Evolutionary conservation across 2,329 filamentous ascomycete genomes (phyloP).

Genomic region (Cytospora chrysosperma): DNA sequence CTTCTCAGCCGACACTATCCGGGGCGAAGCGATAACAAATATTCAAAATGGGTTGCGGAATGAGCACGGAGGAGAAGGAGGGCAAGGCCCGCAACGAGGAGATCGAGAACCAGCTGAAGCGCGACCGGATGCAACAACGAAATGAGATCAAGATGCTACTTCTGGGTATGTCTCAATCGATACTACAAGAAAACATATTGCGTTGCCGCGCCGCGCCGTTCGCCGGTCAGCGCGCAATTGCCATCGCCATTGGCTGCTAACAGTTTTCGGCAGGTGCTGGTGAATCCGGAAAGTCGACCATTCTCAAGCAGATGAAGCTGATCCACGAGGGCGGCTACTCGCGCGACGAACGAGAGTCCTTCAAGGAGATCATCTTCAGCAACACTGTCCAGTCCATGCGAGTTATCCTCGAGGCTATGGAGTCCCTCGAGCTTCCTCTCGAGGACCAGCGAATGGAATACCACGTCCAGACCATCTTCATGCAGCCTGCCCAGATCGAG

Average conservation of each 20-base stretch:
- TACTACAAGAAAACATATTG: background rate
- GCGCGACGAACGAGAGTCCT: constrained; percentile 73
- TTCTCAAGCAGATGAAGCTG: constrained; percentile 97
- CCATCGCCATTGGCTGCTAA: constrained; percentile 21
- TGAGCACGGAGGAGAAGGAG: constrained; percentile 99
- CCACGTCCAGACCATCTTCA: constrained; percentile 97
- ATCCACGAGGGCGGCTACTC: constrained; percentile 99
- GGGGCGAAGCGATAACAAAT: constrained; percentile 29
- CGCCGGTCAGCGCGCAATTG: background rate
- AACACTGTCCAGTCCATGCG: constrained; percentile 70
- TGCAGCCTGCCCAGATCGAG: constrained; percentile 96
- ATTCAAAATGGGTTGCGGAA: constrained; percentile 96
- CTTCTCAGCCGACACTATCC: background rate
- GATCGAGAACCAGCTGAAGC: constrained; percentile 99
- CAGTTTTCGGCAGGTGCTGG: constrained; percentile 69
- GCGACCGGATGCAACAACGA: constrained; percentile 97
- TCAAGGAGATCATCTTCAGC: constrained; percentile 71
- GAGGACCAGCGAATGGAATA: constrained; percentile 93
- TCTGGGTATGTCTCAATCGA: constrained; percentile 66
- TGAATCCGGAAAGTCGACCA: constrained; percentile 95
- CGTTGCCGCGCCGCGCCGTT: background rate
- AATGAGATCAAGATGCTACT: constrained; percentile 99
- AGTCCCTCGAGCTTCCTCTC: constrained; percentile 73
- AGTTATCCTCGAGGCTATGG: constrained; percentile 68
- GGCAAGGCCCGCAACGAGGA: constrained; percentile 99